Base-by-base conservation (phyloP, 2,329 filamentous ascomycete species). In the Coleophoma eucalyptorum region DNA sequence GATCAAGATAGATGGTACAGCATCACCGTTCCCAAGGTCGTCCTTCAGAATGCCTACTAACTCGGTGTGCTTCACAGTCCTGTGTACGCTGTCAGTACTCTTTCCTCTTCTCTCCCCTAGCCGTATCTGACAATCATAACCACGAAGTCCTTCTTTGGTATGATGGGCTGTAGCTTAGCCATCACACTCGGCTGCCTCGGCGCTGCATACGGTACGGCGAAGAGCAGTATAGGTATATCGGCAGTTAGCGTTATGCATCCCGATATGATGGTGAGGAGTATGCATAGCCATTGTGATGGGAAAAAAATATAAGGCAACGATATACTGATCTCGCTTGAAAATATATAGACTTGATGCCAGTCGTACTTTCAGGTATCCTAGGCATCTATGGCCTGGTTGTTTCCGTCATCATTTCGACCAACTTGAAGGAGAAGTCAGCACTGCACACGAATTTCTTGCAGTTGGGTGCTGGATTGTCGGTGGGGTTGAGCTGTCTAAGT, bases 281-380 rank as follows among this genome's bases (percentile, higher is more conserved):
- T 26, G 26, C 10, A 8, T 26, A 26, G 10, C 26, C 26, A 8
- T 8, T 26, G 26, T 26, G 26, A 8, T 26, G 10, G n/a, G 26
- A 26, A 26, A 26, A 8, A 26, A 26, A 5, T 6, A 26, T 7
- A 5, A 26, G 26, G 26, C 26, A 2, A 5, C 6, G 4, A 8
- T 26, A 26, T 26, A 8, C 26, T 26, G 5, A 26, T 26, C 6
- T 26, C 26, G 26, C 26, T 26, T 5, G 26, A 8, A 8, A 26
- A 7, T 26, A 26, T 26, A 8, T 62, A 97, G 93, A 97, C 81
- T 96, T 97, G 72, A 92, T 97, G 63, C 93, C 93, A 71, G 92
- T 97, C 75, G 96, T 99, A 84, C 97, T 99, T 90, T 92, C 94
- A 78, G 94, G 93, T 95, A 97, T 97, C 76, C 96, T 99, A 74